Evolutionary conservation across 23 red algal genomes (phyloP).

Genomic region (Cyanidioschyzon merolae): DNA sequence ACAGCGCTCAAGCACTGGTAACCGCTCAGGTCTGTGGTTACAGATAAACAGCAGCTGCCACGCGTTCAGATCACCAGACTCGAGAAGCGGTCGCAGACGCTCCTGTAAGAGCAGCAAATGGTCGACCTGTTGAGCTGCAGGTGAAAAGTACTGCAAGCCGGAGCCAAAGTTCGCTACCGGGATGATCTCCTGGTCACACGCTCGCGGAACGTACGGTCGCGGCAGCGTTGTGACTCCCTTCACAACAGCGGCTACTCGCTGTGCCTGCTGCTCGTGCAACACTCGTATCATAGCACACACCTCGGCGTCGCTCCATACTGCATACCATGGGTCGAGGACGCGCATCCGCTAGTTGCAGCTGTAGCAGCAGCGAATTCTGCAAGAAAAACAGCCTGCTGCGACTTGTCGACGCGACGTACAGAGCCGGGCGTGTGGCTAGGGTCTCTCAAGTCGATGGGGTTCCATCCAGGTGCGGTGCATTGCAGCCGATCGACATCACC

Average conservation of each 20-base stretch:
- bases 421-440: no score
- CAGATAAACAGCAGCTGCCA: neutral
- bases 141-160: conserved; percentile 4
- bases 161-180: neutral
- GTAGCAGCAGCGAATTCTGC: no score
- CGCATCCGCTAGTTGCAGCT: no score
- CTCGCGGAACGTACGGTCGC: neutral
- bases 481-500: no score
- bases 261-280: neutral
- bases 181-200: conserved; percentile 8
- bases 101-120: conserved; percentile 1
- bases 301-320: neutral
- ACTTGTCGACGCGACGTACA: no score
- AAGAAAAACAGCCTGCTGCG: no score
- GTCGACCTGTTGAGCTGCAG: neutral
- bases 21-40: conserved; percentile 1
- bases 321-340: neutral
- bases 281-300: neutral
- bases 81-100: conserved; percentile 4
- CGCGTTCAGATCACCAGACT: neutral
- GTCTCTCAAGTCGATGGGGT: no score
- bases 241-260: neutral
- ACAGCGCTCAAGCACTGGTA: neutral
- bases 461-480: no score
- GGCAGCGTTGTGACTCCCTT: neutral